Evolutionary conservation across 306 rosid species (phyloP).

Genomic region (Quercus robur): DNA sequence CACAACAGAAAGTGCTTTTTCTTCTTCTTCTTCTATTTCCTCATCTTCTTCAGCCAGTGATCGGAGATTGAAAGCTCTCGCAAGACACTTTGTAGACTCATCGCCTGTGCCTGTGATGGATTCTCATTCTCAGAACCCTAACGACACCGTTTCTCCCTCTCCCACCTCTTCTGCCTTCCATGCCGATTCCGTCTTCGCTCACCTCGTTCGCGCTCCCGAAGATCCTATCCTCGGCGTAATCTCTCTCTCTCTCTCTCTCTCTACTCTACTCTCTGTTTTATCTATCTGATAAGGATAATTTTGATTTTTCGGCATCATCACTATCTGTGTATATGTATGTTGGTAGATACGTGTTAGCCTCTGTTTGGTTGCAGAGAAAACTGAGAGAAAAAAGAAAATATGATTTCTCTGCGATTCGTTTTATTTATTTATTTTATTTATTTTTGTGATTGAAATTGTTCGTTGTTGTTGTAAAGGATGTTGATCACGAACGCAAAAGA

Average conservation of each 20-base stretch:
- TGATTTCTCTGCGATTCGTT: not conserved
- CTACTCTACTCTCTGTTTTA: too few relatives aligned
- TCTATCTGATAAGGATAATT: too few relatives aligned
- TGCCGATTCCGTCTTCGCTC: conserved; percentile 69
- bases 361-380: not conserved
- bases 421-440: not conserved
- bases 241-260: not conserved
- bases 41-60: conserved; percentile 34
- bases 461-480: not conserved
- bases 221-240: conserved; percentile 96
- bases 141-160: conserved; percentile 43
- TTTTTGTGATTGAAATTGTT: not conserved
- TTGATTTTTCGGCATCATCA: too few relatives aligned
- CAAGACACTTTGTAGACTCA: conserved; percentile 37
- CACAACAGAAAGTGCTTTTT: too few relatives aligned
- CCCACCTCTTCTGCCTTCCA: conserved; percentile 42
- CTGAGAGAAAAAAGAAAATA: not conserved
- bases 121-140: conserved; percentile 11
- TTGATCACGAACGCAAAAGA: not conserved
- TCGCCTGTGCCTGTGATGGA: conserved; percentile 37
- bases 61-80: conserved; percentile 67
- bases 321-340: too few relatives aligned
- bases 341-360: too few relatives aligned
- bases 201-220: conserved; percentile 85
- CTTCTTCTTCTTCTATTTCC: not conserved